These are phyloP conservation scores for Candida sanyaensis DNA, from an alignment of 1,139 yeast genomes.

Conservation along the genomic window DNA sequence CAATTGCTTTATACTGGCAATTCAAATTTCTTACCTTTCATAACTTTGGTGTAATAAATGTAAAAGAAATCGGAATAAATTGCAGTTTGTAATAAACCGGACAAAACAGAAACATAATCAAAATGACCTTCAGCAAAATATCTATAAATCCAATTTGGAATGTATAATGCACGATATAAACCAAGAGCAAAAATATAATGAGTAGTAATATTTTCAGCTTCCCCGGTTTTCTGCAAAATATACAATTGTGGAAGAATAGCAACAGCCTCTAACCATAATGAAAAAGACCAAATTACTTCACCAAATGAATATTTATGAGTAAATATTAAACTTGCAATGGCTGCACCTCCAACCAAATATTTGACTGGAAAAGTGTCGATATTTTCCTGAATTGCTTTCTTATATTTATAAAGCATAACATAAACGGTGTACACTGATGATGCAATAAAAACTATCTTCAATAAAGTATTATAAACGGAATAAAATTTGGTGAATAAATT, in stretches of 20 bases:
- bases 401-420: slow-evolving; percentile 64
- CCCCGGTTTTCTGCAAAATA: slow-evolving; percentile 86
- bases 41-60: slow-evolving; percentile 76
- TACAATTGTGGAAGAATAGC: slow-evolving; percentile 92
- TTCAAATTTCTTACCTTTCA: slow-evolving; percentile 79
- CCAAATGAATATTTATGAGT: slow-evolving; percentile 61
- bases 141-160: slow-evolving; percentile 95
- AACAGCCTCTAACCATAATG: slow-evolving; percentile 85
- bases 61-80: slow-evolving; percentile 94
- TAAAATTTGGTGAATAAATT: slow-evolving; percentile 62
- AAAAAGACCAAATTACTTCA: slow-evolving; percentile 76
- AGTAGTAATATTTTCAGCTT: slow-evolving; percentile 82
- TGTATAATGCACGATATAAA: slow-evolving; percentile 79
- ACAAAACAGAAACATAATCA: slow-evolving; percentile 69
- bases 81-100: slow-evolving; percentile 85
- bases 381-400: slow-evolving; percentile 52
- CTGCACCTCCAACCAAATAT: slow-evolving; percentile 68
- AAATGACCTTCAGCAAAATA: slow-evolving; percentile 66
- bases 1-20: slow-evolving; percentile 58
- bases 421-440: slow-evolving; percentile 77
- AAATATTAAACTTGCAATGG: slow-evolving; percentile 61
- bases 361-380: slow-evolving; percentile 75
- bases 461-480: slow-evolving; percentile 72
- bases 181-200: slow-evolving; percentile 96
- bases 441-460: slow-evolving; percentile 80